These are phyloP conservation scores for Fusarium nanum DNA, from an alignment of 2,329 filamentous ascomycete species.

Conservation along the genomic window DNA sequence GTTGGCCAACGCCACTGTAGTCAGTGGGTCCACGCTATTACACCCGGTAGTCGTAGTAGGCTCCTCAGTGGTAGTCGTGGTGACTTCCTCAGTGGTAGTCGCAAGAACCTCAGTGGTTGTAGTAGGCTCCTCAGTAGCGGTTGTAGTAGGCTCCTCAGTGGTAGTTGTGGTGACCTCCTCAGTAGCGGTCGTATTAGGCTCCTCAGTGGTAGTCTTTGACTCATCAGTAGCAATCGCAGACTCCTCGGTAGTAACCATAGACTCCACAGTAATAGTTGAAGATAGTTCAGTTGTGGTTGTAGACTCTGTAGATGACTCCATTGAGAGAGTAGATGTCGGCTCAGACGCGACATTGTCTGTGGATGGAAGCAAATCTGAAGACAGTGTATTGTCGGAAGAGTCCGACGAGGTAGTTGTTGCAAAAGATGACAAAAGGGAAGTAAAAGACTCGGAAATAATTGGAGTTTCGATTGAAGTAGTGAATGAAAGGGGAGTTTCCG, in stretches of 20 bases:
- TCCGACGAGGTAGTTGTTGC: neutral
- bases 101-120: fast-evolving
- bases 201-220: too few relatives aligned
- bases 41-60: neutral
- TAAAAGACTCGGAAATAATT: fast-evolving
- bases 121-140: too few relatives aligned
- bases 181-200: too few relatives aligned
- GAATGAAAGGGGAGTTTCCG: neutral
- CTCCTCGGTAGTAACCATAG: too few relatives aligned
- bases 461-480: neutral
- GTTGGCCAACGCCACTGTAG: neutral
- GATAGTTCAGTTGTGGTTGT: fast-evolving
- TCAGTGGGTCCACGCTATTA: neutral
- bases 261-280: too few relatives aligned
- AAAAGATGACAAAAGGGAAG: neutral
- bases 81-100: too few relatives aligned
- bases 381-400: fast-evolving
- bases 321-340: neutral
- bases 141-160: too few relatives aligned
- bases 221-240: too few relatives aligned
- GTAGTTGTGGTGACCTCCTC: too few relatives aligned
- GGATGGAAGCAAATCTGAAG: neutral
- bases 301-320: neutral
- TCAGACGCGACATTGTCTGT: neutral
- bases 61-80: too few relatives aligned